These are phyloP conservation scores for Boletus smithii DNA, from an alignment of 1,284 basidiomycete species.

Conservation along the genomic window DNA sequence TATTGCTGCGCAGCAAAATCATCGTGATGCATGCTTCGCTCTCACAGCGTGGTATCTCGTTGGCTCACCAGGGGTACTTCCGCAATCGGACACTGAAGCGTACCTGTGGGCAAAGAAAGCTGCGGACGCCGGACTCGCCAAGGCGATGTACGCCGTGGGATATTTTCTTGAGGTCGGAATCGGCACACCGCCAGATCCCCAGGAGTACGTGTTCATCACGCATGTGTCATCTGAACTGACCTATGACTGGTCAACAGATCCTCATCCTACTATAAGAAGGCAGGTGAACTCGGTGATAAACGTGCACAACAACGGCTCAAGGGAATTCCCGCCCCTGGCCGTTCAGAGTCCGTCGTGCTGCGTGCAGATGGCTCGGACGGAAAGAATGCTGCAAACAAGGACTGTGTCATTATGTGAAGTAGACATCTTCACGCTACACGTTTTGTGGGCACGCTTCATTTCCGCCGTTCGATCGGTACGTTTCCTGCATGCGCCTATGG, in stretches of 20 bases:
- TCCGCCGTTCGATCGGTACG: too few species aligned
- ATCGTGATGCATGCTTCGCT: slow-evolving; percentile 96
- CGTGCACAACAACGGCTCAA: slow-evolving; percentile 87
- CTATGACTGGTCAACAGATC: slow-evolving; percentile 45
- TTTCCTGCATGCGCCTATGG: too few species aligned
- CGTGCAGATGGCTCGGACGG: slow-evolving; percentile 42
- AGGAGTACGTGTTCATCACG: slow-evolving; percentile 51
- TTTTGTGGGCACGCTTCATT: too few species aligned
- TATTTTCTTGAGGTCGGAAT: slow-evolving; percentile 97
- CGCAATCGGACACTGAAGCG: slow-evolving; percentile 97
- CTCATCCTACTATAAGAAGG: slow-evolving; percentile 81
- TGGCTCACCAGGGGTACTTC: slow-evolving; percentile 94
- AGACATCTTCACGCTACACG: neutral
- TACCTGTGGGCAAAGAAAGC: slow-evolving; percentile 93
- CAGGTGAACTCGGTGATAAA: slow-evolving; percentile 93
- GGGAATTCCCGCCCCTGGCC: slow-evolving; percentile 57
- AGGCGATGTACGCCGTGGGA: slow-evolving; percentile 96
- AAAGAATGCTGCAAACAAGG: slow-evolving; percentile 55
- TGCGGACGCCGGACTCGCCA: slow-evolving; percentile 83
- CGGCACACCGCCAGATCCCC: slow-evolving; percentile 66
- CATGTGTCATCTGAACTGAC: slow-evolving; percentile 7
- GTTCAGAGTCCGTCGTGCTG: slow-evolving; percentile 57
- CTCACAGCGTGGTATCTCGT: slow-evolving; percentile 99
- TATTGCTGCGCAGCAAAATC: slow-evolving; percentile 95
- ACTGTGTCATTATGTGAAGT: slow-evolving; percentile 80